Evolutionary conservation across 164 flowering plant species (phyloP).

Genomic region (Tetracentron sinense): DNA sequence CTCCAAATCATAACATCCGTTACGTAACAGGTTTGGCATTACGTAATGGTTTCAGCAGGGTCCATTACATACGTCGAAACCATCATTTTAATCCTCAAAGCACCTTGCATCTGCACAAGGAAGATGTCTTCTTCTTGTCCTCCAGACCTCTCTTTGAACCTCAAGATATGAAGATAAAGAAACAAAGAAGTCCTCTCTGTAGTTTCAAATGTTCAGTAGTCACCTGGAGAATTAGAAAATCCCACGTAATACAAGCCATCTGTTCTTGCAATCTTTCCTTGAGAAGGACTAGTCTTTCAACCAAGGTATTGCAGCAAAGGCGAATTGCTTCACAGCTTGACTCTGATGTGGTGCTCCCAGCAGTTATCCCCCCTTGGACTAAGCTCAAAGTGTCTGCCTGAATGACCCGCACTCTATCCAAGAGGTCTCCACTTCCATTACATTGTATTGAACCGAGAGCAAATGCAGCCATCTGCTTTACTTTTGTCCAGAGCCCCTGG

Average conservation of each 20-base stretch:
- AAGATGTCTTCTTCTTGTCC: too few species aligned
- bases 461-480: slow-evolving; percentile 80
- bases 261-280: slow-evolving; percentile 41
- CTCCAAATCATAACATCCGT: too few species aligned
- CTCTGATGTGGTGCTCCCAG: slow-evolving; percentile 92
- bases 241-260: slow-evolving; percentile 45
- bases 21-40: too few species aligned
- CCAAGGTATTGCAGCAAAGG: slow-evolving; percentile 64
- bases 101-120: too few species aligned
- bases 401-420: slow-evolving; percentile 65
- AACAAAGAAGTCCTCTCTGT: neutral
- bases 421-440: slow-evolving; percentile 43
- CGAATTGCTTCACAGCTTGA: slow-evolving; percentile 88
- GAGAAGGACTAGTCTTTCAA: slow-evolving; percentile 58
- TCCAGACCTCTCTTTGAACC: neutral
- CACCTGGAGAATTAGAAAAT: slow-evolving; percentile 44
- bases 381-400: slow-evolving; percentile 84
- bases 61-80: too few species aligned
- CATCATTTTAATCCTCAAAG: too few species aligned
- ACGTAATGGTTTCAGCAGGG: too few species aligned
- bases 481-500: slow-evolving; percentile 97
- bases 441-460: slow-evolving; percentile 51
- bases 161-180: neutral
- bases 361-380: slow-evolving; percentile 82
- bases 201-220: neutral